These are phyloP conservation scores for Guadua angustifolia DNA, from an alignment of 176 grass and related monocot species.

Conservation along the genomic window DNA sequence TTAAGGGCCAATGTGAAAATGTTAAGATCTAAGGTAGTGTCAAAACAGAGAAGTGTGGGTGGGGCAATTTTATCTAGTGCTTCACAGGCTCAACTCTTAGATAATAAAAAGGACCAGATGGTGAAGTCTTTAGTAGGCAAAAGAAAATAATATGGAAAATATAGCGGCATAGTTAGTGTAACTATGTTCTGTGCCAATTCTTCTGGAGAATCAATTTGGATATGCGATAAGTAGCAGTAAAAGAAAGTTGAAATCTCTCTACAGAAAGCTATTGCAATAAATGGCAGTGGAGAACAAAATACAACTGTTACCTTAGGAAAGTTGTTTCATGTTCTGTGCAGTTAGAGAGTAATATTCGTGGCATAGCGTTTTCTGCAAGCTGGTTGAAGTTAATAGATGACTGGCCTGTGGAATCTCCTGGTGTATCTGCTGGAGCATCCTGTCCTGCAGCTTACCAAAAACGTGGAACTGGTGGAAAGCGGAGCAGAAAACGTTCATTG, in stretches of 20 bases:
- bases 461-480: slow-evolving; percentile 70
- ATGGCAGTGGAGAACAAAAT: slow-evolving; percentile 10
- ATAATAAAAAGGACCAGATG: background rate
- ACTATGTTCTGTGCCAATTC: slow-evolving; percentile 21
- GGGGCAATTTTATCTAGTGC: background rate
- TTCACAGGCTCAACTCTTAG: slow-evolving; percentile 16
- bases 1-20: background rate
- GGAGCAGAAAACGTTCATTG: slow-evolving; percentile 62
- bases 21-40: background rate
- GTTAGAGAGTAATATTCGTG: slow-evolving; percentile 88
- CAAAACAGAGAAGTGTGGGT: background rate
- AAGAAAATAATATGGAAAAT: slow-evolving; percentile 29
- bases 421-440: slow-evolving; percentile 55
- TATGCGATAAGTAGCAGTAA: slow-evolving; percentile 29
- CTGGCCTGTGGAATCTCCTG: slow-evolving; percentile 61
- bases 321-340: slow-evolving; percentile 49
- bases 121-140: slow-evolving; percentile 17
- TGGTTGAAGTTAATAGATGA: slow-evolving; percentile 88
- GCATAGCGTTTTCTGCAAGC: slow-evolving; percentile 70
- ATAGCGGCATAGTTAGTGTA: slow-evolving; percentile 16
- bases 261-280: slow-evolving; percentile 20
- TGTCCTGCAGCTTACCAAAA: slow-evolving; percentile 65
- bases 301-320: slow-evolving; percentile 16
- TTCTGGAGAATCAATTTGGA: slow-evolving; percentile 35
- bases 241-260: slow-evolving; percentile 25